Conservation (phyloP, 2,329 filamentous ascomycete species). For the Coniochaeta ligniaria region DNA sequence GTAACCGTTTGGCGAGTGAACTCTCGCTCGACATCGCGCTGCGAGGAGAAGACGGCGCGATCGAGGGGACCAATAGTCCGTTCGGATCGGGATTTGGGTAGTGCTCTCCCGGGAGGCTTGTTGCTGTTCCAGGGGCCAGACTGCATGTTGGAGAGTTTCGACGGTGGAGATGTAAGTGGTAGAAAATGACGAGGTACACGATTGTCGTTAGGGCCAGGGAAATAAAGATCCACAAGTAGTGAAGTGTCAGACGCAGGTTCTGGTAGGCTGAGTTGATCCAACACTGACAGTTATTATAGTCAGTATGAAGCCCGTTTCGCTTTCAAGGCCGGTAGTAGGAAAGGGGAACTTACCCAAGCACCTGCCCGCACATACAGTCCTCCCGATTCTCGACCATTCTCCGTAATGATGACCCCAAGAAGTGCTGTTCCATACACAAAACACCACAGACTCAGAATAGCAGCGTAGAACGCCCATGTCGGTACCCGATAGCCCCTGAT, state of each 20-base stretch:
- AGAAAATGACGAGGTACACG: constrained; percentile 33
- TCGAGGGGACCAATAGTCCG: constrained; percentile 5
- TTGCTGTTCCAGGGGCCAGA: constrained; percentile 9
- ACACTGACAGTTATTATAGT: constrained; percentile 33
- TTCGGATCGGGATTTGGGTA: constrained; percentile 15
- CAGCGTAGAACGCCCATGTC: constrained; percentile 39
- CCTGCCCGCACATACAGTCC: constrained; percentile 58
- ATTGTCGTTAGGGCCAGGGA: constrained; percentile 26
- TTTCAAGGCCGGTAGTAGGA: background rate
- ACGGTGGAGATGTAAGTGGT: constrained; percentile 27
- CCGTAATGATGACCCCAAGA: constrained; percentile 37
- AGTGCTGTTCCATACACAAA: constrained; percentile 52
- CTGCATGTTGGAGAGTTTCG: constrained; percentile 13
- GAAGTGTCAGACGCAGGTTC: constrained; percentile 48
- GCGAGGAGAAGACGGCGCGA: constrained; percentile 11
- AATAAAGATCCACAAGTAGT: constrained; percentile 58
- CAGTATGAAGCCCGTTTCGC: background rate
- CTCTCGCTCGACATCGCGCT: constrained; percentile 14
- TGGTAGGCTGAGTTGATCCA: constrained; percentile 54
- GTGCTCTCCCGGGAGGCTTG: constrained; percentile 7
- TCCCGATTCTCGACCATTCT: constrained; percentile 30
- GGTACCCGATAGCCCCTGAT: constrained; percentile 47
- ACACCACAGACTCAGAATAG: constrained; percentile 45
- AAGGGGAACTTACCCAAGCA: constrained; percentile 42
- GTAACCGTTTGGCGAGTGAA: constrained; percentile 14